Conservation (phyloP, 2,329 filamentous ascomycete genomes). For the Pyrenophora tritici-repentis region DNA sequence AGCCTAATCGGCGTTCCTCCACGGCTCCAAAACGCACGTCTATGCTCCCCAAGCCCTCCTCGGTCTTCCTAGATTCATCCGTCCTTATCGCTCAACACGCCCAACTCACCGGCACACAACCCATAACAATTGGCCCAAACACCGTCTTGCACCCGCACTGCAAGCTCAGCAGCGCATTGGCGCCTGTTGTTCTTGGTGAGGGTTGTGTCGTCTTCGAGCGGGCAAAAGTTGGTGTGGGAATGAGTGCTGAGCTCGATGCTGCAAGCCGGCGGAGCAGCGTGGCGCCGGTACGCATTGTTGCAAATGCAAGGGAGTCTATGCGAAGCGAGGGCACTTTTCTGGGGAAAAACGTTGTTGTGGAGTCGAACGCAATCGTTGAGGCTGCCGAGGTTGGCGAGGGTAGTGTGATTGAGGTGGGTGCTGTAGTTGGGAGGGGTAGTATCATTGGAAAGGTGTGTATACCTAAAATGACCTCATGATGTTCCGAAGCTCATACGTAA, state of each 20-base stretch:
- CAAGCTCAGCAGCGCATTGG: constrained; percentile 51
- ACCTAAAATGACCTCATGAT: background rate
- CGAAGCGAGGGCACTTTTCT: constrained; percentile 44
- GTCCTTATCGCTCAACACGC: constrained; percentile 56
- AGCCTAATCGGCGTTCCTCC: constrained; percentile 34
- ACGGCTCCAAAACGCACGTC: constrained; percentile 43
- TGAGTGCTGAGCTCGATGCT: constrained; percentile 22
- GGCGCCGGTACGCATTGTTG: constrained; percentile 17
- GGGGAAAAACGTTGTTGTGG: constrained; percentile 51
- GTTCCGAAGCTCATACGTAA: constrained; percentile 2
- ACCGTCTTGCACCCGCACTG: constrained; percentile 86
- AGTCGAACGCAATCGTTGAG: constrained; percentile 50
- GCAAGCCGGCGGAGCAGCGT: constrained; percentile 23
- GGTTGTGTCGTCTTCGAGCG: constrained; percentile 78
- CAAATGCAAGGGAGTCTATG: constrained; percentile 16
- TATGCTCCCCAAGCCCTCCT: constrained; percentile 46
- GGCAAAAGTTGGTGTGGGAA: constrained; percentile 48
- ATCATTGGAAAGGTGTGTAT: constrained; percentile 50
- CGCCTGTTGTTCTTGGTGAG: constrained; percentile 51
- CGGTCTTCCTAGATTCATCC: constrained; percentile 51
- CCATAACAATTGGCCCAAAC: constrained; percentile 77
- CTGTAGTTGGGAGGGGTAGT: constrained; percentile 39
- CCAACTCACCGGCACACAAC: constrained; percentile 69
- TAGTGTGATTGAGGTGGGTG: constrained; percentile 40
- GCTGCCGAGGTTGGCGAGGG: constrained; percentile 46